Percentiles rank a stretch among this genome's conserved stretches.
phyloP scores from a whole-genome alignment of 2,329 filamentous ascomycete genomes.

The Diaporthe sp. region DNA sequence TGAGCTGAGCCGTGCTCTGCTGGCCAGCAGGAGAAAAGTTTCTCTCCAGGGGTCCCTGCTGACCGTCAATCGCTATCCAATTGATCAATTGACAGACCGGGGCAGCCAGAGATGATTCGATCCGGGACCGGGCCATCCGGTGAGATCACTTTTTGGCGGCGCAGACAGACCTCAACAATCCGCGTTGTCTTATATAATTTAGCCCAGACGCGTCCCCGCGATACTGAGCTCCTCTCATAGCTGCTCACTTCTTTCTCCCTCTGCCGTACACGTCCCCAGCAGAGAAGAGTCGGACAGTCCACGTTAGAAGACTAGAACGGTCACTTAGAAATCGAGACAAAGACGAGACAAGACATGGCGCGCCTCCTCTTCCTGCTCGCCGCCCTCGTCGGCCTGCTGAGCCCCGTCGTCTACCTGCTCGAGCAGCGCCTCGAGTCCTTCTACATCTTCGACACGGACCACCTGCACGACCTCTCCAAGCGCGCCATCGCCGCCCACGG shows the following conservation, averaged over 20 bases:
- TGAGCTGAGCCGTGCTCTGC: not conserved
- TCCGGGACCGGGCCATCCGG: conserved; percentile 25
- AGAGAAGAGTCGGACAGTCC: not conserved
- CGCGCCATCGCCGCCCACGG: conserved; percentile 77
- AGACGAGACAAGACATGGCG: conserved; percentile 35
- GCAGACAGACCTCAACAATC: conserved; percentile 6
- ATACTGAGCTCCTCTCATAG: not conserved
- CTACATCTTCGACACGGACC: conserved; percentile 80
- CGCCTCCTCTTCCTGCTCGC: conserved; percentile 64
- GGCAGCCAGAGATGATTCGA: conserved; percentile 15
- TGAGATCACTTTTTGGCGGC: not conserved
- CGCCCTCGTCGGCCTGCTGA: conserved; percentile 67
- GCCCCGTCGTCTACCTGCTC: conserved; percentile 66
- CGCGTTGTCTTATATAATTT: not conserved
- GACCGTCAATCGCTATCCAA: conserved; percentile 22
- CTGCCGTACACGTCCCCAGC: not conserved
- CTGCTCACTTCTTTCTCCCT: not conserved
- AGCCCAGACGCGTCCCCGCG: not conserved
- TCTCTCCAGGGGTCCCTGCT: conserved; percentile 28
- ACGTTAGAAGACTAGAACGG: not conserved
- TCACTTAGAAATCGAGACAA: not conserved
- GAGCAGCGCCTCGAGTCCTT: conserved; percentile 73
- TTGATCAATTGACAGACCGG: conserved; percentile 29
- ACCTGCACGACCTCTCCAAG: conserved; percentile 77
- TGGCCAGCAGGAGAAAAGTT: conserved; percentile 29